phyloP scores from a whole-genome alignment of 169 alveolate genomes.

The Plasmodium malariae region DNA sequence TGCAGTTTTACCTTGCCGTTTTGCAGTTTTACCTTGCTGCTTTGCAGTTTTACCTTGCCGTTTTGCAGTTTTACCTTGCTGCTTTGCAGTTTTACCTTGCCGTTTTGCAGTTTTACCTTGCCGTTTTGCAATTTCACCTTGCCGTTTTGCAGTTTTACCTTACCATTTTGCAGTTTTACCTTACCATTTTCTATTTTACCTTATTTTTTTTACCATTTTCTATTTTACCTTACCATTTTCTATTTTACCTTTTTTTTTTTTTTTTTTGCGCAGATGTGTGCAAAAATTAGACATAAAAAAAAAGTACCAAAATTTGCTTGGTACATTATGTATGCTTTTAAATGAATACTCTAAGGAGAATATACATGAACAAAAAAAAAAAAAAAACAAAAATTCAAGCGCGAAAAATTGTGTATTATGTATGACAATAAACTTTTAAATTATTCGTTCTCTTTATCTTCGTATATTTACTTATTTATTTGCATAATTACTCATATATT shows the following conservation, averaged over 20 bases:
- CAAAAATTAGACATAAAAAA: constrained; percentile 62
- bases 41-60: constrained; percentile 6
- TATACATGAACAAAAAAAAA: constrained; percentile 1
- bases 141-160: constrained; percentile 21
- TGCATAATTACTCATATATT: too few species aligned
- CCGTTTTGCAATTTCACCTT: constrained; percentile 8
- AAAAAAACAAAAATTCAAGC: constrained; percentile 7
- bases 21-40: constrained; percentile 2
- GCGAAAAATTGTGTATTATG: too few species aligned
- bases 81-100: not conserved
- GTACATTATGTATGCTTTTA: not conserved
- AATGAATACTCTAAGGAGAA: not conserved
- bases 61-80: constrained; percentile 16
- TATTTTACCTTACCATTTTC: not conserved
- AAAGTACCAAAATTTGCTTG: constrained; percentile 3
- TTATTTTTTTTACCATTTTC: not conserved
- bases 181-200: constrained; percentile 11
- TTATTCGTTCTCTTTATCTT: too few species aligned
- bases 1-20: too few species aligned
- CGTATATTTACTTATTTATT: too few species aligned
- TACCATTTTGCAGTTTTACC: not conserved
- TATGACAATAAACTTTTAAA: too few species aligned
- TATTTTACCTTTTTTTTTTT: constrained; percentile 45
- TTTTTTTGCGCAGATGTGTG: constrained; percentile 48
- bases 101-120: constrained; percentile 1